Evolutionary conservation across 2,329 filamentous ascomycete species (phyloP).

Genomic region (Daldinia sp.): DNA sequence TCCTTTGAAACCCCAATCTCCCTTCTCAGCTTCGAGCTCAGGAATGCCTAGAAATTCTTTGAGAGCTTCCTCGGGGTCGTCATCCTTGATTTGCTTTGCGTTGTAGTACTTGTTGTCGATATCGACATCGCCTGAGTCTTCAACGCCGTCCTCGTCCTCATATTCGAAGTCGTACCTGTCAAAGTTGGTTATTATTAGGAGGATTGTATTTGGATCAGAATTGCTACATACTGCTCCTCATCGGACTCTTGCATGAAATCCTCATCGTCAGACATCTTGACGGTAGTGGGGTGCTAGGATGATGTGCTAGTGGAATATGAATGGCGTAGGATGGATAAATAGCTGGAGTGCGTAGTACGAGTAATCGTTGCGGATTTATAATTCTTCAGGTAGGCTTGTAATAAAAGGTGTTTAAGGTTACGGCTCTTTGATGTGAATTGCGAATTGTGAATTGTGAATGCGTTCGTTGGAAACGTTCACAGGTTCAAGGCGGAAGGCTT

Average conservation of each 20-base stretch:
- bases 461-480: neutral
- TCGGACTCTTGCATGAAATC: constrained; percentile 91
- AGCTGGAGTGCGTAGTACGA: constrained; percentile 3
- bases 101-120: constrained; percentile 99
- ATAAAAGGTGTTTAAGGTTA: neutral
- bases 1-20: constrained; percentile 98
- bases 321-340: neutral
- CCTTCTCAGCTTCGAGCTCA: constrained; percentile 86
- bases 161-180: constrained; percentile 83
- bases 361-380: neutral
- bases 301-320: constrained; percentile 3
- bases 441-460: neutral
- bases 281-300: constrained; percentile 6
- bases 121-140: constrained; percentile 88
- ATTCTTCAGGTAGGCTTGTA: neutral
- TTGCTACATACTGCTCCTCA: constrained; percentile 75
- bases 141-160: constrained; percentile 85
- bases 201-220: neutral
- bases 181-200: neutral
- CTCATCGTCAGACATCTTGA: constrained; percentile 84
- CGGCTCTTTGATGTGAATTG: neutral
- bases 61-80: constrained; percentile 88
- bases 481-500: neutral
- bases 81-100: constrained; percentile 93
- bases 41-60: constrained; percentile 93